phyloP scores from a whole-genome alignment of 176 grass and related monocot species.

The Triticum timopheevii region DNA sequence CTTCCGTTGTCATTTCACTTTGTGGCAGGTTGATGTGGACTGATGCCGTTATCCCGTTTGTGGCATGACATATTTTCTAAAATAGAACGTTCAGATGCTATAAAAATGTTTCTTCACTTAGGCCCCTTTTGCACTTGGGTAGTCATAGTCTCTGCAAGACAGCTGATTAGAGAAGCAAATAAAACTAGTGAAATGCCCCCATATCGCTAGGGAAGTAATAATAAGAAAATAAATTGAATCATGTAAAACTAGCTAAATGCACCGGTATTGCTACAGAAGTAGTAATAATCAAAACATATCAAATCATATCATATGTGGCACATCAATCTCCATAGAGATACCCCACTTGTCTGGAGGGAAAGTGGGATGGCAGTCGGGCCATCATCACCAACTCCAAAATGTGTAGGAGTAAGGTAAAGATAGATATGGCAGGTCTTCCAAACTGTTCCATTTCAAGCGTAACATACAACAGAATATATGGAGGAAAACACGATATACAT shows the following conservation, averaged over 20 bases:
- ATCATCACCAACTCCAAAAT: background rate
- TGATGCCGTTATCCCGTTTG: background rate
- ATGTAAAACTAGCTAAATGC: background rate
- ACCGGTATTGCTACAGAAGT: background rate
- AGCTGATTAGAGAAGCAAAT: background rate
- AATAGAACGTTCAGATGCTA: background rate
- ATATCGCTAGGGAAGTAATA: background rate
- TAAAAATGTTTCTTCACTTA: background rate
- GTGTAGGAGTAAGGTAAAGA: background rate
- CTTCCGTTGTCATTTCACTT: background rate
- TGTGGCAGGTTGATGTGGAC: background rate
- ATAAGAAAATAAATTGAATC: background rate
- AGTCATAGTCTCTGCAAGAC: no score
- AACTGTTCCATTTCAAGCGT: background rate
- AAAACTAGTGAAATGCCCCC: background rate
- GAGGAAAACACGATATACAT: background rate
- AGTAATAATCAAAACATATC: background rate
- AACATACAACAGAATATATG: background rate
- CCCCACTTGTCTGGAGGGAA: background rate
- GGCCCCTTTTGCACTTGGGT: background rate
- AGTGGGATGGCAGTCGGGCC: background rate
- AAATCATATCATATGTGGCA: background rate
- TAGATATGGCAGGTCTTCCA: background rate
- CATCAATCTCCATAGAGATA: background rate
- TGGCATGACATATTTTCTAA: background rate